phyloP scores from a whole-genome alignment of 73 alveolate genomes.

The Paramecium bursaria region DNA sequence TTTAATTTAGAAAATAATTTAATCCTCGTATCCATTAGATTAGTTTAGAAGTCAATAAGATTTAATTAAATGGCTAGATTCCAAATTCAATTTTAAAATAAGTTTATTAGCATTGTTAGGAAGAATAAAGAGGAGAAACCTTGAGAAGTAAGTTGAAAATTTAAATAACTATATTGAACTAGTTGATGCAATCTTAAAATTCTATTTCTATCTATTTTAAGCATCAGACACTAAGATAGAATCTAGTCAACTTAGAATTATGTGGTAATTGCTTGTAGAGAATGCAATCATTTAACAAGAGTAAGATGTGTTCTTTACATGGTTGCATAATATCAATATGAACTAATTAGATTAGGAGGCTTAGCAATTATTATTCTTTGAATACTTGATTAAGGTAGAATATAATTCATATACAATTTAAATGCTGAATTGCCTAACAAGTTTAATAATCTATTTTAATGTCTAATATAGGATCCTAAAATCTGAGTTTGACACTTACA shows the following conservation, averaged over 20 bases:
- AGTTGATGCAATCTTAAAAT: constrained; percentile 23
- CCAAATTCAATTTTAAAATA: constrained; percentile 33
- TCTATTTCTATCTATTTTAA: constrained; percentile 33
- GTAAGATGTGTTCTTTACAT: constrained; percentile 14
- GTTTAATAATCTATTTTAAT: constrained; percentile 4
- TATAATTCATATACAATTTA: not conserved
- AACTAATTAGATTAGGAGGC: constrained; percentile 36
- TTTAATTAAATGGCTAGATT: constrained; percentile 18
- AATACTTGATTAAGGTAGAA: not conserved
- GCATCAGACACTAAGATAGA: constrained; percentile 4
- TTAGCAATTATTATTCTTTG: not conserved
- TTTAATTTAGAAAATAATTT: constrained; percentile 6
- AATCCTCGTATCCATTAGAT: constrained; percentile 21
- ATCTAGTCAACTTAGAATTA: not conserved
- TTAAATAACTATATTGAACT: constrained; percentile 13
- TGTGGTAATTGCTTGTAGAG: constrained; percentile 43
- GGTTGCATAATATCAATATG: constrained; percentile 22
- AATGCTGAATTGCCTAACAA: constrained; percentile 18
- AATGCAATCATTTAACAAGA: constrained; percentile 1
- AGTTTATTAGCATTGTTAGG: constrained; percentile 33
- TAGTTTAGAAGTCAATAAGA: constrained; percentile 16
- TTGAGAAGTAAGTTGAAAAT: constrained; percentile 12
- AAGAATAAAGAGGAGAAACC: not conserved
- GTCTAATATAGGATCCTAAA: constrained; percentile 41
- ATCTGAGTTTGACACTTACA: not conserved